Evolutionary conservation across 129 eudicot genomes (phyloP).

Genomic region (Chrysanthemum lavandulifolium): DNA sequence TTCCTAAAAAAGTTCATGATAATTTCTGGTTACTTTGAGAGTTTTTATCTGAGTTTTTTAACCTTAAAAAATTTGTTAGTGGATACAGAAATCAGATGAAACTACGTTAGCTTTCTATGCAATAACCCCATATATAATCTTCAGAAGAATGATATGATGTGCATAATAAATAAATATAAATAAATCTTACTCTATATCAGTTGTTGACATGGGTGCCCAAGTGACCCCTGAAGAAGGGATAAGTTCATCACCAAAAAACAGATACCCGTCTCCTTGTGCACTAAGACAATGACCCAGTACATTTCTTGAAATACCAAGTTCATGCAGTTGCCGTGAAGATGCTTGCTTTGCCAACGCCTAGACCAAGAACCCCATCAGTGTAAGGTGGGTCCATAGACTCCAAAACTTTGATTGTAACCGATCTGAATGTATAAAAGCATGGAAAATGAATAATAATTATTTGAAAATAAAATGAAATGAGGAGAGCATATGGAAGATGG

Average conservation of each 20-base stretch:
- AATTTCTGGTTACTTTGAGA: not conserved
- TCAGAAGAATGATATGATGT: not conserved
- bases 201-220: conserved; percentile 72
- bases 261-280: conserved; percentile 78
- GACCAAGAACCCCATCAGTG: conserved; percentile 95
- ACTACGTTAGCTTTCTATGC: not conserved
- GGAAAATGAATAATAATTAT: not conserved
- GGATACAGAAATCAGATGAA: not conserved
- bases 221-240: conserved; percentile 61
- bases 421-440: conserved; percentile 47
- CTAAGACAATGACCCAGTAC: conserved; percentile 92
- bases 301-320: conserved; percentile 59
- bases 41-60: not conserved
- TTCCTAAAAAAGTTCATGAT: conserved; percentile 36
- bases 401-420: conserved; percentile 83
- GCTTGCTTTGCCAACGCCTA: conserved; percentile 80
- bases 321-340: conserved; percentile 60
- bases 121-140: not conserved
- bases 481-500: no score
- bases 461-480: not conserved
- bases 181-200: conserved; percentile 50
- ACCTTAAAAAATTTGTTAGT: not conserved
- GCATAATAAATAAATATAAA: not conserved
- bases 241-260: conserved; percentile 76
- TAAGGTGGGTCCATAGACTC: conserved; percentile 55